Conservation (phyloP, 31 red algal genomes). For the Porphyra umbilicalis region DNA sequence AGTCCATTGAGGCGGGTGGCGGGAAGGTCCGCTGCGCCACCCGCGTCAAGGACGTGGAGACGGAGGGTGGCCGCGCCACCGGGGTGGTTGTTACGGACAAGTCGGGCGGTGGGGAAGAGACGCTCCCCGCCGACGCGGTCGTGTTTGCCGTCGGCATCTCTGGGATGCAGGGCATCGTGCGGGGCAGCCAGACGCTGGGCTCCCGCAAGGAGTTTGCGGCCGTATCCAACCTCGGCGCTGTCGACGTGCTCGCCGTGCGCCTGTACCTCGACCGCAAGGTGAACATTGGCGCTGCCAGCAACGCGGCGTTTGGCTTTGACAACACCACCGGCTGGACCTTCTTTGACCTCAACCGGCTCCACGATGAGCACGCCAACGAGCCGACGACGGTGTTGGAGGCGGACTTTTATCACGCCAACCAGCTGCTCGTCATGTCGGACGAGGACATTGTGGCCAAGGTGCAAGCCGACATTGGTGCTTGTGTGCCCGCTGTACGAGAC, state of each 20-base stretch:
- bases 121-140: constrained; percentile 42
- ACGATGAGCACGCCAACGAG: constrained; percentile 61
- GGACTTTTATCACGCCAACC: constrained; percentile 79
- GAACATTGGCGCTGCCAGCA: constrained; percentile 46
- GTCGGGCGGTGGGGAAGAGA: constrained; percentile 7
- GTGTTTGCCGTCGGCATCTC: constrained; percentile 77
- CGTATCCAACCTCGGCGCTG: constrained; percentile 41
- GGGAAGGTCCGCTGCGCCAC: constrained; percentile 40
- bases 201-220: constrained; percentile 55
- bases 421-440: constrained; percentile 67
- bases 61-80: constrained; percentile 23
- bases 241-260: constrained; percentile 83
- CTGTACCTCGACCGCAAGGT: constrained; percentile 79
- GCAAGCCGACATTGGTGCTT: constrained; percentile 36
- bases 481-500: constrained; percentile 27
- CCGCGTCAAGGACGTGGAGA: constrained; percentile 41
- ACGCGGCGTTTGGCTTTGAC: constrained; percentile 86
- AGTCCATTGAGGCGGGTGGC: constrained; percentile 29
- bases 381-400: constrained; percentile 60
- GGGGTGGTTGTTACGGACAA: constrained; percentile 27
- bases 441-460: constrained; percentile 62
- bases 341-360: constrained; percentile 79
- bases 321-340: constrained; percentile 71
- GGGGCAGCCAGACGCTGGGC: constrained; percentile 45
- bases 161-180: constrained; percentile 69